Evolutionary conservation across 2,329 filamentous ascomycete genomes (phyloP), one percentile per base, ranked within the genome.

Genomic region (Fusarium sp.): DNA sequence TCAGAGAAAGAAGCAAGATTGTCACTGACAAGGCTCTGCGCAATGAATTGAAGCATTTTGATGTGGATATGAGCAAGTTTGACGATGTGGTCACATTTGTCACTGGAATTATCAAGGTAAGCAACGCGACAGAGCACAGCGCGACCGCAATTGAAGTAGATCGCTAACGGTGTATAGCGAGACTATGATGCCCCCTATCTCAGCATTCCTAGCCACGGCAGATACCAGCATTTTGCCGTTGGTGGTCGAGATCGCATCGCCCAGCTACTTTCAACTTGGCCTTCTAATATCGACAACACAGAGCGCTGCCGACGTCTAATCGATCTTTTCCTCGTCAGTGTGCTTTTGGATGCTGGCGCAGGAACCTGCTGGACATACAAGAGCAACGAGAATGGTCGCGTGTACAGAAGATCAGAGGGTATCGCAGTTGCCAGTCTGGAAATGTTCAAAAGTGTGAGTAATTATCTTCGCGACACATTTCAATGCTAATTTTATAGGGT

Each of bases 321-420:
- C 63, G 92, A 94, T 73, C 85, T 95, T 37, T 94, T 94, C 81
- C 82, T 94, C 43, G 78, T 96, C 68, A 95, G 93, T 51, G 93
- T 96, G 10, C 83, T 97, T 51, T 86, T 97, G 11, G 93, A 97
- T 77, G 93, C 96, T 7, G 96, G 96, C 42, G 94, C 96, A 3
- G 96, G 96, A 42, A 95, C 90, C 4, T 87, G 89, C 71, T 99
- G 96, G 96, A 91, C 90, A 72, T 99, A 97, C 83, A 96, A 93
- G 83, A 97, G 93, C 77, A 90, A 90, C 68, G 94, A 97, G 77
- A 97, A 94, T 69, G 93, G 93, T 59, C 91, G 90, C 67, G 80
- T 92, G 42, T 98, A 95, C 80, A 86, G 89, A 55, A 89, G 96
- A 53, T 97, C 94, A 66, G 96, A 98, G 79, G 94, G 94, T 11